Base-by-base conservation (phyloP, 176 grass and related monocot genomes). In the Avena sativa region DNA sequence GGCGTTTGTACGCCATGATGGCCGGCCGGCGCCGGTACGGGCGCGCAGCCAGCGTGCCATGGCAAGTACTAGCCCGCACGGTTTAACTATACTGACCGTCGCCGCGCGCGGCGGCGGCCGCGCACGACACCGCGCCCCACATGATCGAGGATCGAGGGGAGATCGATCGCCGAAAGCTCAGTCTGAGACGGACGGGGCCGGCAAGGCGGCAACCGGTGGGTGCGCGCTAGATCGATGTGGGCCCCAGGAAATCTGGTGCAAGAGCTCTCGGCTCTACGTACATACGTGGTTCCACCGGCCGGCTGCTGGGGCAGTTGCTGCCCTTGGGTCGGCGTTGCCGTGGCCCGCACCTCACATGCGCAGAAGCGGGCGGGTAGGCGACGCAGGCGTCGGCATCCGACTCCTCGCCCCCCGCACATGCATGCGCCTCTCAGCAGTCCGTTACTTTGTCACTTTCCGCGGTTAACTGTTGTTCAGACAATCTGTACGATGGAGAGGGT, bases 271-370 rank as follows among this genome's bases (percentile, higher is more conserved):
- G 70, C 9, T 8, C 5, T 53, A 48, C 59, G 71, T 25, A 47
- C 69, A 20, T 74, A 74, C 68, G 68, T 60, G 81, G 67, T 59
- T 83, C 44, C 80, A 38, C 81, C 49, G 65, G 81, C 81, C 50
- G 67, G 68, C 15, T 6, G 17, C 16, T 0, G 14, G 26, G 66
- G 83, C 64, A 14, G 76, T 20, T 52, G 81, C 76, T 52, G 81
- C 76, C 17, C 17, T 43, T 53, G 13, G 51, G 1, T 68, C 58
- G 49, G 36, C 60, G 23, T 34, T 34, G 78, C 49, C 8, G 65
- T 79, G 84, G 79, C 66, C 86, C 47, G 57, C 80, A 78, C 72
- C 86, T 86, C 90, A 89, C 90, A 92, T 88, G 90, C 70, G 90
- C 70, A 17, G 12, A 12, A 28, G 40, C 46, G 8, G 9, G 15